Conservation (phyloP, 768 basidiomycete species). For the Russula abietina region DNA sequence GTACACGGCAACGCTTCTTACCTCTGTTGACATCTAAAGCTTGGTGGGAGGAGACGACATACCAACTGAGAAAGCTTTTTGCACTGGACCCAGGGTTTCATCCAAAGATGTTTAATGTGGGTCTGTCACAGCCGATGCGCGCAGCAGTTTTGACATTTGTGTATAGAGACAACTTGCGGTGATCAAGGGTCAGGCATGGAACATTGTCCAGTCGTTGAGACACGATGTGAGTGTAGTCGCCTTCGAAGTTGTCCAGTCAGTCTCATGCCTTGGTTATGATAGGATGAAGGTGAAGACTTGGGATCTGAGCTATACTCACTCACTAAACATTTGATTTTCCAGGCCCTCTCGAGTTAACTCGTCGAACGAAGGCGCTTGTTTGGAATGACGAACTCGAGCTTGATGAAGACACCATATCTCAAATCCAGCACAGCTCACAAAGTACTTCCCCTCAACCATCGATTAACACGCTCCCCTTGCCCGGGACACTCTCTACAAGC, state of each 20-base stretch:
- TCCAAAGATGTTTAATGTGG: conserved; percentile 81
- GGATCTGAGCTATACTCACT: background rate
- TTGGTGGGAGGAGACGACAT: conserved; percentile 91
- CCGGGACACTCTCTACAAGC: conserved; percentile 43
- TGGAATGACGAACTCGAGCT: conserved; percentile 81
- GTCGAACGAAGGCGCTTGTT: conserved; percentile 73
- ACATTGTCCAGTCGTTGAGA: conserved; percentile 77
- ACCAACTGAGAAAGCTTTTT: conserved; percentile 68
- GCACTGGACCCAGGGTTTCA: conserved; percentile 82
- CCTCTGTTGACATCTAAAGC: conserved; percentile 73
- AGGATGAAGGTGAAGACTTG: conserved; percentile 64
- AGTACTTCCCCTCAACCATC: conserved; percentile 54
- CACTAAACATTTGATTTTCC: conserved; percentile 3
- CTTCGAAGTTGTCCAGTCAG: background rate
- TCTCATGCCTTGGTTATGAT: conserved; percentile 5
- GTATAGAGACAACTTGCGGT: conserved; percentile 79
- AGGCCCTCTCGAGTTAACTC: conserved; percentile 88
- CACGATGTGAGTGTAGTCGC: conserved; percentile 50
- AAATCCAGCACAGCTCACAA: conserved; percentile 32
- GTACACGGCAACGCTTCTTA: conserved; percentile 75
- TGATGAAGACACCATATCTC: conserved; percentile 35
- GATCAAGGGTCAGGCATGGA: conserved; percentile 90
- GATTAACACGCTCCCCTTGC: conserved; percentile 56
- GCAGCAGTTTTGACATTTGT: conserved; percentile 4
- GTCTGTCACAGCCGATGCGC: conserved; percentile 24